Evolutionary conservation across 768 basidiomycete genomes (phyloP).

Genomic region (Phylloporus sp.): DNA sequence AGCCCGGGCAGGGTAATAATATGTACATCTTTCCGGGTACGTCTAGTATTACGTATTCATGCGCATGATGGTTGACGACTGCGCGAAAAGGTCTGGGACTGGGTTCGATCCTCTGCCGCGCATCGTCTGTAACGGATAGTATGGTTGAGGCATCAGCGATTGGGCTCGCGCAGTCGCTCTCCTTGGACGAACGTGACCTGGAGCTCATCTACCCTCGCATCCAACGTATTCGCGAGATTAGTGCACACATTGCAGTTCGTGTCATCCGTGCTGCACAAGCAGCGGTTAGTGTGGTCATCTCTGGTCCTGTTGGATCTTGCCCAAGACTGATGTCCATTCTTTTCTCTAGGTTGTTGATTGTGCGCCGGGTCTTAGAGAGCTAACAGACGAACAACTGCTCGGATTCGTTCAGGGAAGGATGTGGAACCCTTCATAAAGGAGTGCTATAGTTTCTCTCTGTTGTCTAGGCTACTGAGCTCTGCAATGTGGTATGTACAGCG

Average conservation of each 20-base stretch:
- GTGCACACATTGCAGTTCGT: conserved; percentile 62
- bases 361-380: conserved; percentile 46
- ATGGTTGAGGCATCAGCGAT: conserved; percentile 90
- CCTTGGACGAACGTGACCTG: conserved; percentile 56
- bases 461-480: not conserved
- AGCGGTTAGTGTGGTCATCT: conserved; percentile 45
- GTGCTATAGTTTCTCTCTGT: too few species aligned
- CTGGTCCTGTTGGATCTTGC: too few species aligned
- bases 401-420: conserved; percentile 58
- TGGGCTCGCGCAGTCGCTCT: conserved; percentile 74
- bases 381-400: conserved; percentile 54
- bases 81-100: conserved; percentile 46
- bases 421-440: conserved; percentile 57
- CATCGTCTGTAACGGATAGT: conserved; percentile 66
- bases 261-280: conserved; percentile 82
- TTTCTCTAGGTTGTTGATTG: conserved; percentile 49
- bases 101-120: conserved; percentile 69
- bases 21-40: conserved; percentile 81
- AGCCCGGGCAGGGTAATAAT: conserved; percentile 92
- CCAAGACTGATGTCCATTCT: not conserved
- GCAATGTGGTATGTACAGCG: conserved; percentile 6
- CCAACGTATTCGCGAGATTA: conserved; percentile 83
- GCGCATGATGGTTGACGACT: not conserved
- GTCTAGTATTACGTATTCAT: conserved; percentile 3
- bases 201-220: conserved; percentile 82